A percentile compares a stretch with the other conserved stretches of the same genome.
Conservation (phyloP, 108 stramenopile species). For the Pseudonitzschia multistriata region DNA sequence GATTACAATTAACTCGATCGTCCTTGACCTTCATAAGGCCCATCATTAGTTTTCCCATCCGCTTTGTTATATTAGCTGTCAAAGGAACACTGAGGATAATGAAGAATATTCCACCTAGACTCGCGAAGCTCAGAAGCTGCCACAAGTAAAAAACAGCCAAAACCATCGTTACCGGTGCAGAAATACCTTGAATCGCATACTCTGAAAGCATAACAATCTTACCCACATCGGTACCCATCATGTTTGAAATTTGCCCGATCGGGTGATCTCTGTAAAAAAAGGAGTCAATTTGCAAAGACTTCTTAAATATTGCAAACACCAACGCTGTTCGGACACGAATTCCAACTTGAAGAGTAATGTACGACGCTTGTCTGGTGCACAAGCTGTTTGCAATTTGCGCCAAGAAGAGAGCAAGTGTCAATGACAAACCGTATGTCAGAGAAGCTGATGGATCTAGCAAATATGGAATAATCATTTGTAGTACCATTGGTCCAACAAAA, state of each 20-base stretch:
- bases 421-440: slow-evolving; percentile 35
- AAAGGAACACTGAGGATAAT: slow-evolving; percentile 86
- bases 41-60: slow-evolving; percentile 73
- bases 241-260: slow-evolving; percentile 83
- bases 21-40: slow-evolving; percentile 82
- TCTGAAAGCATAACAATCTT: slow-evolving; percentile 77
- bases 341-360: slow-evolving; percentile 70
- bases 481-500: slow-evolving; percentile 77
- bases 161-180: slow-evolving; percentile 75
- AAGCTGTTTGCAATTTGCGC: slow-evolving; percentile 67
- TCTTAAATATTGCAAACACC: slow-evolving; percentile 68
- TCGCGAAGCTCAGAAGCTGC: slow-evolving; percentile 70
- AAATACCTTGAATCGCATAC: slow-evolving; percentile 87
- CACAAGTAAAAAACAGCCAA: slow-evolving; percentile 82
- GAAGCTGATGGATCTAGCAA: slow-evolving; percentile 44
- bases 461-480: slow-evolving; percentile 59
- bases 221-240: slow-evolving; percentile 91
- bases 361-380: slow-evolving; percentile 82
- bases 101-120: slow-evolving; percentile 83
- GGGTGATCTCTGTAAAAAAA: slow-evolving; percentile 43
- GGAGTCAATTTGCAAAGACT: slow-evolving; percentile 63
- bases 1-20: slow-evolving; percentile 80
- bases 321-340: slow-evolving; percentile 74
- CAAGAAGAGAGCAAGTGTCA: slow-evolving; percentile 44
- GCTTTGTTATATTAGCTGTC: slow-evolving; percentile 63